Percentiles rank a stretch among this genome's conserved stretches.
Conservation (phyloP, 352 stramenopile genomes). For the Phytophthora ohioensis region DNA sequence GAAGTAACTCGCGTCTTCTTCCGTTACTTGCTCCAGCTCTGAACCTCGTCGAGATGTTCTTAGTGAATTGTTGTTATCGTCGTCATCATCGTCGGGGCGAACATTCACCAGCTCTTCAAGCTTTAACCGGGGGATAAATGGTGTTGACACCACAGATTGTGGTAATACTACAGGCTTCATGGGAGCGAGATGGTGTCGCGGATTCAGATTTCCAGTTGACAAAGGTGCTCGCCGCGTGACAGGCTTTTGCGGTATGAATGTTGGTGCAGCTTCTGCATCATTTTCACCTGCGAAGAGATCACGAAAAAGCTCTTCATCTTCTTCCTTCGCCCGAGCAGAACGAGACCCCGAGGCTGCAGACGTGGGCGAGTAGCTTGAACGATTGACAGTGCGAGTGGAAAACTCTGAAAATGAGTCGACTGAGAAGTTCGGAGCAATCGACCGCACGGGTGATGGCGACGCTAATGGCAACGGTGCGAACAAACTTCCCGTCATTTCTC, state of each 20-base stretch:
- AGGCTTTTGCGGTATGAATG: conserved; percentile 35
- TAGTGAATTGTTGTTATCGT: conserved; percentile 17
- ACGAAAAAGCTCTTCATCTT: conserved; percentile 76
- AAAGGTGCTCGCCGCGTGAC: neutral
- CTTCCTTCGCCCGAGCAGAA: conserved; percentile 33
- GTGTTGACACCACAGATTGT: conserved; percentile 14
- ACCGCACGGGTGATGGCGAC: conserved; percentile 15
- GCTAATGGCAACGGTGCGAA: conserved; percentile 18
- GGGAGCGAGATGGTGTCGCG: conserved; percentile 16
- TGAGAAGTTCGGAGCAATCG: conserved; percentile 39
- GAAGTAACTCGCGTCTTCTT: conserved; percentile 28
- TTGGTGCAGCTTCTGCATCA: conserved; percentile 19
- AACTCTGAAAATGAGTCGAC: conserved; percentile 69
- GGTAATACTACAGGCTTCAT: conserved; percentile 11
- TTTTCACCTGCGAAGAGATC: conserved; percentile 62
- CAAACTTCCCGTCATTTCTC: conserved; percentile 35
- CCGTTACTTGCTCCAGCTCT: conserved; percentile 30
- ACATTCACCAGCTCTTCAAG: conserved; percentile 60
- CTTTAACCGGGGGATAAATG: conserved; percentile 51
- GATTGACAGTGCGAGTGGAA: conserved; percentile 48
- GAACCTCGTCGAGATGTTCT: conserved; percentile 13
- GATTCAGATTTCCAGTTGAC: conserved; percentile 17
- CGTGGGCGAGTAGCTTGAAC: conserved; percentile 31
- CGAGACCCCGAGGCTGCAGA: conserved; percentile 15
- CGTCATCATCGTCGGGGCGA: conserved; percentile 30